Evolutionary conservation across 2,329 filamentous ascomycete genomes (phyloP).

Genomic region (Sphaerostilbella broomeana): DNA sequence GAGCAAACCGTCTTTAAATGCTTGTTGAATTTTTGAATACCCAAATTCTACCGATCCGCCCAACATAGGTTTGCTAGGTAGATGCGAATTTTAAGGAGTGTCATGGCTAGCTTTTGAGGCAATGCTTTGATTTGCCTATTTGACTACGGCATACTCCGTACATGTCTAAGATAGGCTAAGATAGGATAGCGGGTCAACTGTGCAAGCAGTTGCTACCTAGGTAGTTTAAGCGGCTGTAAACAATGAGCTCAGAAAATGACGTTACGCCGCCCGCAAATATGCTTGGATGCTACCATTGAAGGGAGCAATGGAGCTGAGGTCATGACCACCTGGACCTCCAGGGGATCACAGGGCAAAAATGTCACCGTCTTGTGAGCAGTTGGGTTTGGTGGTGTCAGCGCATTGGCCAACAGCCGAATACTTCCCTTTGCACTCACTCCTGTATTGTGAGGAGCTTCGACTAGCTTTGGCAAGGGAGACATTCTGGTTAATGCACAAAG

Average conservation of each 20-base stretch:
- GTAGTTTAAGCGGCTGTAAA: neutral
- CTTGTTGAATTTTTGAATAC: no score
- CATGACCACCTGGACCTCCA: conserved; percentile 1
- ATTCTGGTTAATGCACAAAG: neutral
- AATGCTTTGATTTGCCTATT: no score
- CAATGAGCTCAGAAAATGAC: conserved; percentile 11
- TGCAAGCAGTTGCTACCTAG: neutral
- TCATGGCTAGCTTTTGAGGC: no score
- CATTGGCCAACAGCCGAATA: neutral
- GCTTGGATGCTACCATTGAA: neutral
- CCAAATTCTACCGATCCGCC: no score
- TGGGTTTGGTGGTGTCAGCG: conserved; percentile 5
- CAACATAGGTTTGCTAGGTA: no score
- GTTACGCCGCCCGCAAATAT: no score
- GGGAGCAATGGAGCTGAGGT: conserved; percentile 1
- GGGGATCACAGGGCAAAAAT: conserved; percentile 8
- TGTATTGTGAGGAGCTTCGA: no score
- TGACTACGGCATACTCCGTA: neutral
- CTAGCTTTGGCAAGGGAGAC: neutral
- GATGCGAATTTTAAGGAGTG: no score
- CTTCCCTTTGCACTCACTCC: no score
- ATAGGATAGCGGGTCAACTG: no score
- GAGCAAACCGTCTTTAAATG: no score
- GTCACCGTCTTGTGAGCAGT: conserved; percentile 9
- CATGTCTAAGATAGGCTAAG: no score